Evolutionary conservation across 2,329 filamentous ascomycete species (phyloP).

Genomic region (Cercospora nicotianae): DNA sequence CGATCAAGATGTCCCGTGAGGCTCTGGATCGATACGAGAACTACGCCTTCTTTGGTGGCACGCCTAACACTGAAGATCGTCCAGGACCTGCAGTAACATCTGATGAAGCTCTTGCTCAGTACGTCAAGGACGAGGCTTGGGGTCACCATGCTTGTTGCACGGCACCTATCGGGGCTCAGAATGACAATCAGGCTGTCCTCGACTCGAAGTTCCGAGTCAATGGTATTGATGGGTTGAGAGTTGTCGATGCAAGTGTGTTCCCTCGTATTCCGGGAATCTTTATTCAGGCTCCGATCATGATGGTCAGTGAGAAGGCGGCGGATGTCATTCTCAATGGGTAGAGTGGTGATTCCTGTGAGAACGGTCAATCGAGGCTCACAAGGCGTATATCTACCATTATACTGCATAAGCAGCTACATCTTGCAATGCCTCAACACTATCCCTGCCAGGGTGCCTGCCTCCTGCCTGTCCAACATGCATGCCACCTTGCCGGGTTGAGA

Average conservation of each 20-base stretch:
- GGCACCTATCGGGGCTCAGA: conserved; percentile 52
- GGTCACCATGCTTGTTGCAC: conserved; percentile 60
- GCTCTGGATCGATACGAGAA: conserved; percentile 18
- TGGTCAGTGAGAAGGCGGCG: conserved; percentile 62
- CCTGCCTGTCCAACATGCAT: background rate
- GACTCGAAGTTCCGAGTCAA: conserved; percentile 22
- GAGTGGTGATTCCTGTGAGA: background rate
- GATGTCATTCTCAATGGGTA: conserved; percentile 51
- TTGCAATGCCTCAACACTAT: background rate
- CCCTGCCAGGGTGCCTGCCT: background rate
- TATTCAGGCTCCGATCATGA: conserved; percentile 55
- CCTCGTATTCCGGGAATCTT: conserved; percentile 57
- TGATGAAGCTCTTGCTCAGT: conserved; percentile 49
- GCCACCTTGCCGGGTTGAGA: background rate
- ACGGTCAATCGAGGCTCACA: background rate
- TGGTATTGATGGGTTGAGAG: conserved; percentile 20
- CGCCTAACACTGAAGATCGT: conserved; percentile 39
- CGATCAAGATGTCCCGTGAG: conserved; percentile 32
- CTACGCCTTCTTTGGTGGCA: conserved; percentile 18
- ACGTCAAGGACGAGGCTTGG: conserved; percentile 48
- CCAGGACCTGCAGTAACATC: conserved; percentile 45
- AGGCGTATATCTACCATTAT: background rate
- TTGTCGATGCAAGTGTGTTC: conserved; percentile 42
- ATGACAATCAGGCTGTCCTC: conserved; percentile 23
- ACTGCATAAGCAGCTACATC: background rate